Evolutionary conservation across 1,284 basidiomycete genomes (phyloP), one percentile per base, ranked within the genome.

Genomic region (Tilletia walkeri): DNA sequence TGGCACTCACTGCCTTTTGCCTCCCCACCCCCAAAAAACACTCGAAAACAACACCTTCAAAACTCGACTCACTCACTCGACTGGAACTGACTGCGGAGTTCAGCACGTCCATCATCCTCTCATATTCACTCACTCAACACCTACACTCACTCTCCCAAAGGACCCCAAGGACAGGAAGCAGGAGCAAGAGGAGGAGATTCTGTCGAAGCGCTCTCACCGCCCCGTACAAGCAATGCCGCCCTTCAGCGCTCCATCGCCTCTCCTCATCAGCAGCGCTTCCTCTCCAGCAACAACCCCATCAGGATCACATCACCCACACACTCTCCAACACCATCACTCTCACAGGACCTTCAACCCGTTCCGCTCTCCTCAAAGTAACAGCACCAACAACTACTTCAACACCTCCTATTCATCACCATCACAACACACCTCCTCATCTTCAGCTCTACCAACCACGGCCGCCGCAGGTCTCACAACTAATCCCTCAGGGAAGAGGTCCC

Each of bases 161-260:
- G 24, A 30, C 24, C 24, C 2, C 24, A 30, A 30, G 24, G 24
- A 30, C 24, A 30, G 24, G 24, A 30, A 30, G 24, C 24, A 30
- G 24, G 2, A 30, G 24, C 1, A 30, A 30, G 24, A 30, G 24
- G 24, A 30, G 24, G 24, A 30, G 24, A 30, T 30, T 30, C 24
- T 30, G 24, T 30, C 24, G 24, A 30, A 30, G 24, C 24, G 24
- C 24, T 30, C 24, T 30, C 24, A 30, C 24, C 24, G 24, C 24
- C 24, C 24, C 24, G 2, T 30, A 30, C 24, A 30, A 24, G 59
- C 59, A 16, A 63, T 63, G 59, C 59, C 59, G 36, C 30, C 41
- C 34, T 39, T 63, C 36, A 41, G 59, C 59, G 30, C 59, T 38
- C 59, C 59, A 3, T 63, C 59, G 12, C 59, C 59, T 34, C 59